Evolutionary conservation across 2,329 filamentous ascomycete species (phyloP).

Genomic region (Emericellopsis cladophorae): DNA sequence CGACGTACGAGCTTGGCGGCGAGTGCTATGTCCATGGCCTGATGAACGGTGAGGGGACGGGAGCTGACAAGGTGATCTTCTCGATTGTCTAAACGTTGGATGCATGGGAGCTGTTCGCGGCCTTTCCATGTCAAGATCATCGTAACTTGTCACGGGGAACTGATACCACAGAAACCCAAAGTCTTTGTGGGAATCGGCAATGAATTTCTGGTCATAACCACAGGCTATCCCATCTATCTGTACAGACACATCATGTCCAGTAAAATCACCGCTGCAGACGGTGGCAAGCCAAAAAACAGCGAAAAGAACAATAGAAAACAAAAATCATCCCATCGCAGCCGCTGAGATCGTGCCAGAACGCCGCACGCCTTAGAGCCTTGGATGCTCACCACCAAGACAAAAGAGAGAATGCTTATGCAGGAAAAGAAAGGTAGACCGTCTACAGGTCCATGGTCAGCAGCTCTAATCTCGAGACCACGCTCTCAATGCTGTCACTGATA

Average conservation of each 20-base stretch:
- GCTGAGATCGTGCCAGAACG: not conserved
- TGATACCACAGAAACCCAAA: too few relatives aligned
- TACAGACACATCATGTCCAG: not conserved
- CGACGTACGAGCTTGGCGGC: constrained; percentile 15
- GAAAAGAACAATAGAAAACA: not conserved
- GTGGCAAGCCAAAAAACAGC: not conserved
- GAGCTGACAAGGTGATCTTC: constrained; percentile 15
- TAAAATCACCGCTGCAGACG: not conserved
- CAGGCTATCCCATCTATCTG: not conserved
- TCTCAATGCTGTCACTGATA: constrained; percentile 25
- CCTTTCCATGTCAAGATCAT: too few relatives aligned
- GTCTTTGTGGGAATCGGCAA: not conserved
- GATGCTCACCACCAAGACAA: not conserved
- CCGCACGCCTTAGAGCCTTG: not conserved
- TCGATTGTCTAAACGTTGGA: constrained; percentile 9
- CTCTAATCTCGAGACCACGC: constrained; percentile 22
- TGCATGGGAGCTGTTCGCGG: too few relatives aligned
- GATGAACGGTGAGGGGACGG: constrained; percentile 20
- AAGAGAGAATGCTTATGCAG: not conserved
- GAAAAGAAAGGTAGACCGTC: not conserved
- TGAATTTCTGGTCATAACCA: not conserved
- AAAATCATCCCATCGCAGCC: not conserved
- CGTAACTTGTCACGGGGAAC: too few relatives aligned
- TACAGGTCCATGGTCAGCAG: constrained; percentile 21
- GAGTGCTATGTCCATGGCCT: constrained; percentile 24